Conservation (phyloP, 2,329 filamentous ascomycete species). For the Fusarium sp. region DNA sequence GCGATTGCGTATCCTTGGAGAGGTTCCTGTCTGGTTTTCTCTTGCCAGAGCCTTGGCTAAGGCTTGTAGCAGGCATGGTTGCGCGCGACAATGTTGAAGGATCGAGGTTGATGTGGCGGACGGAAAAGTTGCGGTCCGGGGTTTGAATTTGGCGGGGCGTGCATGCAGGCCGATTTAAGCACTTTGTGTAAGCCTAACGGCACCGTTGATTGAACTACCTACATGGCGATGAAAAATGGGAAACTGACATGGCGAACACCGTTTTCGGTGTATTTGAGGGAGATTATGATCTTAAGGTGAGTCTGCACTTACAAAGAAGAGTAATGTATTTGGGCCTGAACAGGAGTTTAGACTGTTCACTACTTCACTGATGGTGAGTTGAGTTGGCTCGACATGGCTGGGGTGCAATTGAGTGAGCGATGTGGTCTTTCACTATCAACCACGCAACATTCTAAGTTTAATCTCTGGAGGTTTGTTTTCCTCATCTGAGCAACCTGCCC, state of each 20-base stretch:
- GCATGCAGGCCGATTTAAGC: conserved; percentile 14
- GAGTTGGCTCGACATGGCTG: too few relatives aligned
- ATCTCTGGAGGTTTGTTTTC: background rate
- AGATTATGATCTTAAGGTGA: too few relatives aligned
- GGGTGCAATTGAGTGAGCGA: too few relatives aligned
- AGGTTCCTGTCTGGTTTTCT: conserved; percentile 32
- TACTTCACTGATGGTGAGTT: too few relatives aligned
- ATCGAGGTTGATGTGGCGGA: conserved; percentile 16
- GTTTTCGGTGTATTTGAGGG: background rate
- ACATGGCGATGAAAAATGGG: background rate
- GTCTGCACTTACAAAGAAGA: too few relatives aligned
- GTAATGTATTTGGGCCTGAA: too few relatives aligned
- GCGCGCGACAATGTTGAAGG: conserved; percentile 18
- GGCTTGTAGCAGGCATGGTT: conserved; percentile 36
- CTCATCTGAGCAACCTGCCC: background rate
- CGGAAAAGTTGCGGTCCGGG: conserved; percentile 43
- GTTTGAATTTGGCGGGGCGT: conserved; percentile 37
- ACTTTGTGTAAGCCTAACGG: conserved; percentile 9
- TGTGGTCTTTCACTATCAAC: too few relatives aligned
- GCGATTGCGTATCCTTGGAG: conserved; percentile 1
- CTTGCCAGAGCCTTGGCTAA: conserved; percentile 32
- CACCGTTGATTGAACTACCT: background rate
- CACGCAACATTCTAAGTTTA: too few relatives aligned
- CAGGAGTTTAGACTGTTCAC: too few relatives aligned
- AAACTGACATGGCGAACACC: background rate